Percentiles rank a stretch among this genome's conserved stretches.
phyloP scores from a whole-genome alignment of 192 early-diverging fungal species.

The Coemansia sp. region DNA sequence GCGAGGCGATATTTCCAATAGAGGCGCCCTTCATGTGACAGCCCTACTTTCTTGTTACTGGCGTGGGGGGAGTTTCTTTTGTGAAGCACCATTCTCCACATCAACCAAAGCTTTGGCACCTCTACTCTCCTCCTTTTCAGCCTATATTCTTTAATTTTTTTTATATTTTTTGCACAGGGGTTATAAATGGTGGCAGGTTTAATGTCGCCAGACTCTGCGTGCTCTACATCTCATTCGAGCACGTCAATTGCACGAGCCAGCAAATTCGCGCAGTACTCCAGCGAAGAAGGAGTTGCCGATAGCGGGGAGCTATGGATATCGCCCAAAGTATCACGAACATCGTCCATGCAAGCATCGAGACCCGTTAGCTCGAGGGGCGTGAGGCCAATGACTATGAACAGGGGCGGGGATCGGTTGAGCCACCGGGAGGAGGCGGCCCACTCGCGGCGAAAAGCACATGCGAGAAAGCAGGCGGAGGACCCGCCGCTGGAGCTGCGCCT shows the following conservation, averaged over 20 bases:
- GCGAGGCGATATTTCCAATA: too few species aligned
- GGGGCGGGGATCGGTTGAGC: constrained; percentile 1
- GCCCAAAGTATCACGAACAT: constrained; percentile 31
- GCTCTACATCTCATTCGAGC: constrained; percentile 2
- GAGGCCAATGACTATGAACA: background rate
- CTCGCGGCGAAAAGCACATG: constrained; percentile 19
- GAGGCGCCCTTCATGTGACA: background rate
- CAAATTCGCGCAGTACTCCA: constrained; percentile 6
- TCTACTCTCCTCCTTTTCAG: background rate
- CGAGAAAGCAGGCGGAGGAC: background rate
- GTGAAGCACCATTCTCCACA: background rate
- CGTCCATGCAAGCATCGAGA: constrained; percentile 1
- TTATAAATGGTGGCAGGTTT: background rate
- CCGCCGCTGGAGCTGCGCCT: constrained; percentile 14
- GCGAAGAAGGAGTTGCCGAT: constrained; percentile 19
- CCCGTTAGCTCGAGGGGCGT: background rate
- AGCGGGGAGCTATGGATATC: constrained; percentile 50
- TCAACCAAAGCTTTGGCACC: background rate
- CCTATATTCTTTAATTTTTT: background rate
- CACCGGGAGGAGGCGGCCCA: background rate
- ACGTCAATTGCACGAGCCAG: background rate
- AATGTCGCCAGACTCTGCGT: constrained; percentile 3
- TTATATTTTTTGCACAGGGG: background rate
- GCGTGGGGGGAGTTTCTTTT: background rate
- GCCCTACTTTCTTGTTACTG: background rate